Percentiles rank a stretch among this genome's conserved stretches.
Evolutionary conservation across 1,139 yeast species (phyloP).

Genomic region (Saccharomyces hybrid): DNA sequence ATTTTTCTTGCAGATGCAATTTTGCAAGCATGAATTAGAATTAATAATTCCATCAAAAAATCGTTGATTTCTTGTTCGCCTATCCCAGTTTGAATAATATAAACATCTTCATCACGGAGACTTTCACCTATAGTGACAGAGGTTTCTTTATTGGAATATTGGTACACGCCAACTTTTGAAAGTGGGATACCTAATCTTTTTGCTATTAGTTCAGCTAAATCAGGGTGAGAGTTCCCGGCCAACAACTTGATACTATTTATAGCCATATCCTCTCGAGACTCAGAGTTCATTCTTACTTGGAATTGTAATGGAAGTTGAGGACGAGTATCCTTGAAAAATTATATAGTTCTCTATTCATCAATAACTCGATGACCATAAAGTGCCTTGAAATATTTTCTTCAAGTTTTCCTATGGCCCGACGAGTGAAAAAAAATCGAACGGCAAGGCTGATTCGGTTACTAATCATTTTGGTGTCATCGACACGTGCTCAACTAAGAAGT

Average conservation of each 20-base stretch:
- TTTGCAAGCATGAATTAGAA: conserved; percentile 68
- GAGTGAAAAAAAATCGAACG: conserved; percentile 13
- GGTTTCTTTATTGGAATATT: conserved; percentile 66
- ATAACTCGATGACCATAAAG: neutral
- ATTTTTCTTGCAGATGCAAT: conserved; percentile 73
- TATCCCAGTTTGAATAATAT: conserved; percentile 63
- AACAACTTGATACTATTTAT: conserved; percentile 50
- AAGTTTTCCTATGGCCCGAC: neutral
- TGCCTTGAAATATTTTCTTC: neutral
- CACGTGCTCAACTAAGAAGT: neutral
- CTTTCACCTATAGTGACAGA: conserved; percentile 68
- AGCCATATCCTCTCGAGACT: conserved; percentile 14
- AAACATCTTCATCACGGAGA: conserved; percentile 71
- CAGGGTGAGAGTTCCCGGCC: conserved; percentile 87
- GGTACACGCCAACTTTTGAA: conserved; percentile 58
- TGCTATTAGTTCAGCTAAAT: conserved; percentile 70
- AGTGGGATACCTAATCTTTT: conserved; percentile 51
- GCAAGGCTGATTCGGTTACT: neutral
- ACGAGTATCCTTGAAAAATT: no score
- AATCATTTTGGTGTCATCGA: neutral
- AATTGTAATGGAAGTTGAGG: neutral
- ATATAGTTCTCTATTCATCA: no score
- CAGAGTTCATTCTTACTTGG: neutral
- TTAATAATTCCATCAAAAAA: conserved; percentile 59
- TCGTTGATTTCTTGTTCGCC: conserved; percentile 59